Conservation (phyloP, 2,329 filamentous ascomycete genomes). For the Cladosporium oxysporum region DNA sequence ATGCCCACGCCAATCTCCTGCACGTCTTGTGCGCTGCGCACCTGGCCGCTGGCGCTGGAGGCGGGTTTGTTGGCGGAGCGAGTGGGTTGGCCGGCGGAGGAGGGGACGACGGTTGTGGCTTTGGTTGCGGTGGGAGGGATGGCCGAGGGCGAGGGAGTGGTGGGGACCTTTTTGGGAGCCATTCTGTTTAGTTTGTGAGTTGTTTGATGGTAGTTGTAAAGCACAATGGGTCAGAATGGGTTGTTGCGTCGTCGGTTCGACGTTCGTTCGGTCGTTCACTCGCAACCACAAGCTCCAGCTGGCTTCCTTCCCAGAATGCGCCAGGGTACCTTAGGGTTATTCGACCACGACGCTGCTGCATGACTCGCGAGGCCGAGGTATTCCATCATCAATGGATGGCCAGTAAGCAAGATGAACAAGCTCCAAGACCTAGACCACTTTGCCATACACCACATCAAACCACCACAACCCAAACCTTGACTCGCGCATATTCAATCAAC, state of each 20-base stretch:
- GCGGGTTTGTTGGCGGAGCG: constrained; percentile 26
- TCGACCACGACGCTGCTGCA: neutral
- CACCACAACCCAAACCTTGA: neutral
- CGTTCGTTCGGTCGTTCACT: constrained; percentile 3
- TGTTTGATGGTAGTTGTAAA: neutral
- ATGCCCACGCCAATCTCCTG: constrained; percentile 68
- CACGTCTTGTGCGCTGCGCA: constrained; percentile 37
- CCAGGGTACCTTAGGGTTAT: neutral
- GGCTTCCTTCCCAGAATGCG: constrained; percentile 7
- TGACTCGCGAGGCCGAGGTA: constrained; percentile 9
- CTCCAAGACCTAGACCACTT: neutral
- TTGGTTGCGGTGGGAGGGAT: constrained; percentile 28
- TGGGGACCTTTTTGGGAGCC: constrained; percentile 33
- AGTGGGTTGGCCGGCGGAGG: constrained; percentile 29
- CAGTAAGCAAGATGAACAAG: neutral
- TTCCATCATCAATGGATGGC: neutral
- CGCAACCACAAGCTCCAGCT: constrained; percentile 16
- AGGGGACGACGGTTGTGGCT: constrained; percentile 24
- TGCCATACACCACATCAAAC: neutral
- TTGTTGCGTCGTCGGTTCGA: neutral
- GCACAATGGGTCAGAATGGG: neutral
- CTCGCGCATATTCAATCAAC: neutral
- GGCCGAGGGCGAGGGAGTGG: constrained; percentile 30
- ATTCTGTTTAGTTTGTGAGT: constrained; percentile 23
- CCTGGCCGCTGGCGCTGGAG: constrained; percentile 20